Percentiles rank a stretch among this genome's conserved stretches.
Conservation (phyloP, 2,329 filamentous ascomycete genomes). For the Tolypocladium endophyticum region DNA sequence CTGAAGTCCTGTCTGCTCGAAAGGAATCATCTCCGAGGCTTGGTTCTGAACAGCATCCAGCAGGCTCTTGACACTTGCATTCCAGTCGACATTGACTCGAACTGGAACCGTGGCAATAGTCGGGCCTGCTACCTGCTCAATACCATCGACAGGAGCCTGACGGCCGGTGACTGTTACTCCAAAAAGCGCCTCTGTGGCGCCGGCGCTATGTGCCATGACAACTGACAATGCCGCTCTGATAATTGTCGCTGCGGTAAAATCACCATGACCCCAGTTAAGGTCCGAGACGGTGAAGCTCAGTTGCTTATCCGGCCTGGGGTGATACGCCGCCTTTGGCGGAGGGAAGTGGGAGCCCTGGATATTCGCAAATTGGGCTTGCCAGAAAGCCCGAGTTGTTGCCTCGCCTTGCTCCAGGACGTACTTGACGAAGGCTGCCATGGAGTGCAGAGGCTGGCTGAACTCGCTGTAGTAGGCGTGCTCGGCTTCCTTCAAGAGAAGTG, state of each 20-base stretch:
- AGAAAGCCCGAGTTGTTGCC: slow-evolving; percentile 21
- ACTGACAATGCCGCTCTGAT: slow-evolving; percentile 18
- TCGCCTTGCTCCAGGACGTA: slow-evolving; percentile 24
- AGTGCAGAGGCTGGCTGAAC: background rate
- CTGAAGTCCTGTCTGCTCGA: slow-evolving; percentile 17
- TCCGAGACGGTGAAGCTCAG: background rate
- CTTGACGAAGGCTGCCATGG: slow-evolving; percentile 29
- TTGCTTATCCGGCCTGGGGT: slow-evolving; percentile 2
- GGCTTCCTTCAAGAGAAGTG: slow-evolving; percentile 15
- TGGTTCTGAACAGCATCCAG: slow-evolving; percentile 11
- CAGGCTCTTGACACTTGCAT: background rate
- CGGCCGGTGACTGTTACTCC: slow-evolving; percentile 15
- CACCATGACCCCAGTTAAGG: slow-evolving; percentile 3
- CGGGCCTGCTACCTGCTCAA: slow-evolving; percentile 16
- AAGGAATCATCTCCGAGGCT: slow-evolving; percentile 13
- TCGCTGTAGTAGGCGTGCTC: slow-evolving; percentile 6
- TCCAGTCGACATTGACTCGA: slow-evolving; percentile 5
- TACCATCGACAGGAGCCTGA: slow-evolving; percentile 12
- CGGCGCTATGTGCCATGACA: slow-evolving; percentile 24
- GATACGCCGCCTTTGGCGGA: background rate
- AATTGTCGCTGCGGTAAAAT: slow-evolving; percentile 10
- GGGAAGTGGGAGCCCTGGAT: slow-evolving; percentile 6
- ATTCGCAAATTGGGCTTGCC: slow-evolving; percentile 27
- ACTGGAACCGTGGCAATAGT: slow-evolving; percentile 16
- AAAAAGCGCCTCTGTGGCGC: slow-evolving; percentile 18